These are phyloP conservation scores for Periconia sp. DNA, from an alignment of 2,329 filamentous ascomycete species.

Conservation along the genomic window DNA sequence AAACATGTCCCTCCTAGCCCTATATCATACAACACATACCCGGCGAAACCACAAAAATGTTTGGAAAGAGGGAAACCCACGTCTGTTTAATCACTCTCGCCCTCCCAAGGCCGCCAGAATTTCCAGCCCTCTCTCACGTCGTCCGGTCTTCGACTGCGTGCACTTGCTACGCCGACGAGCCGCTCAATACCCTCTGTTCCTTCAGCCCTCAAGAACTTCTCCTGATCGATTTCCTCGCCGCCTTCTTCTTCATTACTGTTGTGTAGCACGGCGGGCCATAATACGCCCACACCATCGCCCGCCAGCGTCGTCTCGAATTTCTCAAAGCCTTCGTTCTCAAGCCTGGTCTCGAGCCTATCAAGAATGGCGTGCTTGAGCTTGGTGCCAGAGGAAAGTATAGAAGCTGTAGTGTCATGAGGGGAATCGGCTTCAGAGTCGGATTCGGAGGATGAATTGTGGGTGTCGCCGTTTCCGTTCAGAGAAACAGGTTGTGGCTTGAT, in stretches of 20 bases:
- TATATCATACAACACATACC: too few species aligned
- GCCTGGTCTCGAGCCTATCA: constrained; percentile 66
- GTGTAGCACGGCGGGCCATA: constrained; percentile 90
- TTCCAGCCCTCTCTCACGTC: constrained; percentile 48
- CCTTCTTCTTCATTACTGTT: constrained; percentile 82
- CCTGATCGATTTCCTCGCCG: constrained; percentile 90
- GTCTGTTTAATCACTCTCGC: background rate
- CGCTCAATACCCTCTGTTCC: constrained; percentile 85
- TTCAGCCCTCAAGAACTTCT: constrained; percentile 83
- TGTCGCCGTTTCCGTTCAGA: constrained; percentile 50
- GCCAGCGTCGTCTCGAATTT: constrained; percentile 90
- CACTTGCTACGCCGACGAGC: constrained; percentile 73
- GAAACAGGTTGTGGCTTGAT: constrained; percentile 66
- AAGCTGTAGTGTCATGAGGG: constrained; percentile 30
- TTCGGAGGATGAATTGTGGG: constrained; percentile 12
- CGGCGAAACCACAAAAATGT: background rate
- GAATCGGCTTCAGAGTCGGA: constrained; percentile 29
- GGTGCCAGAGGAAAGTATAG: constrained; percentile 38
- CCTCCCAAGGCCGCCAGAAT: constrained; percentile 48
- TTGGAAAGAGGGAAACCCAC: too few species aligned
- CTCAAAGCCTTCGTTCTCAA: constrained; percentile 69
- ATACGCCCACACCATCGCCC: constrained; percentile 89
- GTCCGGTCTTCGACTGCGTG: constrained; percentile 28
- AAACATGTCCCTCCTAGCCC: too few species aligned
- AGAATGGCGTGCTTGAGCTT: constrained; percentile 54